Percentiles rank a stretch among this genome's conserved stretches.
Conservation (phyloP, 1,284 basidiomycete species). For the Xerocomus nothofagi region DNA sequence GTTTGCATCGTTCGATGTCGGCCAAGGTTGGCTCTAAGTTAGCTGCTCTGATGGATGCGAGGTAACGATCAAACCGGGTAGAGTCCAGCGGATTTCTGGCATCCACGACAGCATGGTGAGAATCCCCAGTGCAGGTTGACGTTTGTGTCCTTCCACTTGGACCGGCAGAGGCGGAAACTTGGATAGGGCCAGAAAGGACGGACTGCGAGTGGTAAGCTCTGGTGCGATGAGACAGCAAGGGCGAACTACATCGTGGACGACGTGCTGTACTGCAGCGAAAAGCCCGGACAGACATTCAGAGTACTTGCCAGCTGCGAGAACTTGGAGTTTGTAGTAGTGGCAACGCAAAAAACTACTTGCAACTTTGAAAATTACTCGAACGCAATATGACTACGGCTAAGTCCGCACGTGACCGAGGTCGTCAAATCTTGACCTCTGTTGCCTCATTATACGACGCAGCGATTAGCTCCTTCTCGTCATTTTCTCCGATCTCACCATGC, state of each 20-base stretch:
- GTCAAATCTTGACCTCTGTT: conserved; percentile 10
- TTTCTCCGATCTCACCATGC: conserved; percentile 65
- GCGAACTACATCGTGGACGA: conserved; percentile 25
- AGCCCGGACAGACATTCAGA: conserved; percentile 34
- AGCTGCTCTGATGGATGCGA: conserved; percentile 49
- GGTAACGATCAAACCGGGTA: conserved; percentile 52
- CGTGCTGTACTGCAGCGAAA: conserved; percentile 30
- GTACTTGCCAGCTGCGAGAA: too few species aligned
- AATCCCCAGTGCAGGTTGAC: conserved; percentile 2
- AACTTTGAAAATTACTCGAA: not conserved
- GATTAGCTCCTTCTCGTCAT: conserved; percentile 41
- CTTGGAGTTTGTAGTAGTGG: not conserved
- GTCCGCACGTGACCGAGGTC: conserved; percentile 23
- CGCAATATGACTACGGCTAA: not conserved
- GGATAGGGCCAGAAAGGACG: conserved; percentile 17
- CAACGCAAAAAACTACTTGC: too few species aligned
- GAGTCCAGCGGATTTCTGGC: conserved; percentile 35
- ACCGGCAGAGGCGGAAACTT: conserved; percentile 6
- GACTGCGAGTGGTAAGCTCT: conserved; percentile 34
- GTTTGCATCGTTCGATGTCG: conserved; percentile 57
- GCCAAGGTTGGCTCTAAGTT: conserved; percentile 47
- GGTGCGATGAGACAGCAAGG: conserved; percentile 17
- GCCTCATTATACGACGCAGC: conserved; percentile 14
- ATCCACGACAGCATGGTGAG: not conserved
- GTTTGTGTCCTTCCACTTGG: conserved; percentile 5